Base-by-base conservation (phyloP, 441 rosid species). In the Adansonia rubrostipa region DNA sequence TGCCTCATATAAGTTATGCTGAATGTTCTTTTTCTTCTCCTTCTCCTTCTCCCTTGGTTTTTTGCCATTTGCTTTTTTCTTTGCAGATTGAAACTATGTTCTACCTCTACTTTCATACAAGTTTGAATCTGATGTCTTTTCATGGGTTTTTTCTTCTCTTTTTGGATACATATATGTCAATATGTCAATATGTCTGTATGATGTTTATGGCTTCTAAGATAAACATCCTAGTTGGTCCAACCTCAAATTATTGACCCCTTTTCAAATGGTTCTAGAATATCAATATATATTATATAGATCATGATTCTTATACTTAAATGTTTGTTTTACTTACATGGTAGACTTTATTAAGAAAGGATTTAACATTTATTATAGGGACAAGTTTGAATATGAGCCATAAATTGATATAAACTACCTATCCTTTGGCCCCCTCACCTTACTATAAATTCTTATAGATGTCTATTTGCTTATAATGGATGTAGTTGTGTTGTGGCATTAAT, bases 21-120 rank as follows among this genome's bases (percentile, higher is more conserved):
- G 75, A 40, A 71, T 71, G 50, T 71, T 71, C 48, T 53, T 44
- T 64, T 50, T 69, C 58, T 48, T 70, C 20, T 6, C 1, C 45
- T 70, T 70, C 5, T 50, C 44, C 44, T 58, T 6, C 10, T 11
- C 13, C 58, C 17, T 22, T 70, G 58, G 2, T 50, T 50, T 20
- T 48, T 6, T 6, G 36, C 6, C 36, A 60, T 60, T 6, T 61
- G n/a, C 33, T 67, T 10, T 68, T n/a, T 14, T 14, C 56, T 70
- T 48, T 48, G 19, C 19, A 5, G 11, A 22, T 24, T 48, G 72
- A 45, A 67, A 45, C 33, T 13, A 19, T 19, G 7, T 2, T 61
- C 40, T 22, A 4, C 40, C 63, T 66, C 71, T 66, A 44, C 19
- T n/a, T 42, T 28, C 44, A 13, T 62, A 5, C 42, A 28, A 24